Evolutionary conservation across 768 basidiomycete genomes (phyloP), one percentile per base, ranked within the genome.

Genomic region (Cystobasidium ongulense): DNA sequence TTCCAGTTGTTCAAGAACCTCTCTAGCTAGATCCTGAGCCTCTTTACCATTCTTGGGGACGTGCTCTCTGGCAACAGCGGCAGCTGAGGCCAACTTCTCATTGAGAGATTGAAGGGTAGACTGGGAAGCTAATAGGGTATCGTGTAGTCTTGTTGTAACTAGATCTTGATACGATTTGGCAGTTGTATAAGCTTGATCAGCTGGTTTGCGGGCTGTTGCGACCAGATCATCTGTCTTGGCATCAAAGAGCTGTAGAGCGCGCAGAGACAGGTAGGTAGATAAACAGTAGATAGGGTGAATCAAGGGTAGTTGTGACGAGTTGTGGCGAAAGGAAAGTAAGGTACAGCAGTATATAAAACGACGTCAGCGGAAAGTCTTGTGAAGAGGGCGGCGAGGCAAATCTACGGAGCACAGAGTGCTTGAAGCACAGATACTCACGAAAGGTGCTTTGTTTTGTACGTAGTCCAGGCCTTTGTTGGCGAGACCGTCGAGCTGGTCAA

Each of bases 401-500:
- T n/a, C n/a, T n/a, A n/a, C n/a, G n/a, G n/a, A n/a, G n/a, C n/a
- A n/a, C n/a, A n/a, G n/a, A n/a, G n/a, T n/a, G n/a, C n/a, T n/a
- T 38, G 25, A 21, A n/a, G 31, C 23, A n/a, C 31, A 31, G 31
- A 7, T 17, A 61, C 68, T 52, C 35, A 71, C 68, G 35, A 4
- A 71, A 25, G 68, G 68, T 7, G 68, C 68, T 33, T 71, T 71
- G 29, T 8, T 36, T 31, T 71, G 68, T 1, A 71, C 68, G 59
- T 71, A 71, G 54, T 71, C 68, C 15, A 71, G 68, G 4, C 52
- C 54, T 59, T 46, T 36, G 68, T 71, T 71, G 33, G 68, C 68
- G 52, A 71, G 52, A 5, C 68, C 68, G 25, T 71, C 68, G 54
- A 71, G 68, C 68, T 71, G 68, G 53, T 71, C 43, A 46, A 71